Conservation (phyloP, 805 yeast species). For the Hanseniaspora vineae region DNA sequence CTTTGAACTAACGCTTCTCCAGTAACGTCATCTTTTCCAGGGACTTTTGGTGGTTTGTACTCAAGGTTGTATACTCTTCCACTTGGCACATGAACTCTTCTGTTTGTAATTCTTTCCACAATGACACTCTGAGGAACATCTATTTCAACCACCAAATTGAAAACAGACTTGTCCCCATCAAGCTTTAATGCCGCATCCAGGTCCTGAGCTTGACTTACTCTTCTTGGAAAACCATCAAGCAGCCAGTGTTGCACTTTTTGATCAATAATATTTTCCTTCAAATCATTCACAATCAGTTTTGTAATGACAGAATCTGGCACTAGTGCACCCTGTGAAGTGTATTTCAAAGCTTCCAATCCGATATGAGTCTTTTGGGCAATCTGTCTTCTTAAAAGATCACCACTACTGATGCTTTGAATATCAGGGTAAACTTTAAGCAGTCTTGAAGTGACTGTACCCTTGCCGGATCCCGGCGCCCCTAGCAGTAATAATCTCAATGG, state of each 20-base stretch:
- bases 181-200: slow-evolving; percentile 33
- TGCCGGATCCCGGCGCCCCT: slow-evolving; percentile 95
- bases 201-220: slow-evolving; percentile 53
- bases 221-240: slow-evolving; percentile 89
- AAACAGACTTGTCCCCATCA: slow-evolving; percentile 22
- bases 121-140: slow-evolving; percentile 81
- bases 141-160: slow-evolving; percentile 75
- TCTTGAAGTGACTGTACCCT: slow-evolving; percentile 75
- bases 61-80: slow-evolving; percentile 80
- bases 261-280: slow-evolving; percentile 30
- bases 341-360: slow-evolving; percentile 43
- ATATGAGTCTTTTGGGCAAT: slow-evolving; percentile 39
- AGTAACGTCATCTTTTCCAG: slow-evolving; percentile 76
- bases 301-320: slow-evolving; percentile 67
- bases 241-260: slow-evolving; percentile 42
- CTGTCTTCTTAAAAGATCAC: slow-evolving; percentile 67
- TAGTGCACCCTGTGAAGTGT: slow-evolving; percentile 50
- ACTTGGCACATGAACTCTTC: slow-evolving; percentile 75
- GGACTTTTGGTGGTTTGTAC: slow-evolving; percentile 78
- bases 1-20: slow-evolving; percentile 78
- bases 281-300: slow-evolving; percentile 30
- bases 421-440: slow-evolving; percentile 40
- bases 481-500: slow-evolving; percentile 59
- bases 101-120: slow-evolving; percentile 63
- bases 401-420: slow-evolving; percentile 60